Evolutionary conservation across 768 basidiomycete genomes (phyloP).

Genomic region (Suillus variegatus): DNA sequence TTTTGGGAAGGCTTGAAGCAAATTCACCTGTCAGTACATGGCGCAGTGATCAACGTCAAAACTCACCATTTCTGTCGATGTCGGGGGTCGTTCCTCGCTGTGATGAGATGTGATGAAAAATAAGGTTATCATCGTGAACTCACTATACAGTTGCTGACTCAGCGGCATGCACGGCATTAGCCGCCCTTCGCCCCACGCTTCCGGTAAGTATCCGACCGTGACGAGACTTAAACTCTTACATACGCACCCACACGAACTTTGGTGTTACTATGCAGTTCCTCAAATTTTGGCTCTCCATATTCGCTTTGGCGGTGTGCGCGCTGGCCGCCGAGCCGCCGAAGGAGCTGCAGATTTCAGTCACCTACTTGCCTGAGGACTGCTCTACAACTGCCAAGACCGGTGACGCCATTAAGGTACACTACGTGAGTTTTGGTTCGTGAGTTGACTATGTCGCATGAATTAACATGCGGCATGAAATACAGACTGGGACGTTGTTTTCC

Average conservation of each 20-base stretch:
- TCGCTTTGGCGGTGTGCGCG: slow-evolving; percentile 50
- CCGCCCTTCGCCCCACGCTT: slow-evolving; percentile 3
- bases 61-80: slow-evolving; percentile 53
- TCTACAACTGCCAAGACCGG: slow-evolving; percentile 54
- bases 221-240: background rate
- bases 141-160: slow-evolving; percentile 47
- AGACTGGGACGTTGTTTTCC: slow-evolving; percentile 81
- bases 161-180: slow-evolving; percentile 18
- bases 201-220: background rate
- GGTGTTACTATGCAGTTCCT: slow-evolving; percentile 52
- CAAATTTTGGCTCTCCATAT: slow-evolving; percentile 44
- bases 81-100: slow-evolving; percentile 34
- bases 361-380: slow-evolving; percentile 60
- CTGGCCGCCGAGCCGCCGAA: slow-evolving; percentile 50
- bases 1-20: slow-evolving; percentile 91
- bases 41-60: background rate
- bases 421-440: slow-evolving; percentile 48
- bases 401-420: slow-evolving; percentile 74
- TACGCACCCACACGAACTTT: background rate
- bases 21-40: slow-evolving; percentile 14
- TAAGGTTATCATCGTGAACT: slow-evolving; percentile 34
- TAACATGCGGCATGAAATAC: slow-evolving; percentile 14
- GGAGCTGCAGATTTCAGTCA: slow-evolving; percentile 64
- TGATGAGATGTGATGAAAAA: slow-evolving; percentile 20
- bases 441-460: background rate